Conservation (phyloP, 352 stramenopile species). For the Phytopythium boreale region DNA sequence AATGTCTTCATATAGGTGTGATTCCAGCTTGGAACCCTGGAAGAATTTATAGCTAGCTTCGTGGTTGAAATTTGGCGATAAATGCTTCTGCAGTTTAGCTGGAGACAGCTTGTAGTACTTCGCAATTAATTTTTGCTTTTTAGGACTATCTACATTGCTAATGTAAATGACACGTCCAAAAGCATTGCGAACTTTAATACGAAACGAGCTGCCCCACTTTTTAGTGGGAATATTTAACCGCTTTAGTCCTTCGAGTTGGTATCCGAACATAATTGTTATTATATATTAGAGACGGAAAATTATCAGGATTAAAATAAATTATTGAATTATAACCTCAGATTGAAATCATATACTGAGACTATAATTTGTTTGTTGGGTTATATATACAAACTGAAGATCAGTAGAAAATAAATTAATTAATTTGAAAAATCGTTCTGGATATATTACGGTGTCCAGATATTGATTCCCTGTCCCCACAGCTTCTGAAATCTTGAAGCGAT, state of each 20-base stretch:
- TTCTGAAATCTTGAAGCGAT: background rate
- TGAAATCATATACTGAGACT: background rate
- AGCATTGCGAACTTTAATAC: background rate
- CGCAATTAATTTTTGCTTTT: background rate
- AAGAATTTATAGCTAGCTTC: too few species aligned
- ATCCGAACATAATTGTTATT: background rate
- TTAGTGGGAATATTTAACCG: background rate
- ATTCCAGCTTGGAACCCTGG: too few species aligned
- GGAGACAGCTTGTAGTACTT: too few species aligned
- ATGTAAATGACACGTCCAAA: background rate
- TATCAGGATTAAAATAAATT: background rate
- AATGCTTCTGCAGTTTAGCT: too few species aligned
- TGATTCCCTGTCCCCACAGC: too few species aligned
- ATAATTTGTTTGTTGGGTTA: too few species aligned
- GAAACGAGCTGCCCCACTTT: background rate
- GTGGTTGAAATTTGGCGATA: too few species aligned
- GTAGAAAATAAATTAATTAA: background rate
- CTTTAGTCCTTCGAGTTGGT: background rate
- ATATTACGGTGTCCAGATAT: too few species aligned
- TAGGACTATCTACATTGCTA: background rate
- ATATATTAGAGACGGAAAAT: background rate
- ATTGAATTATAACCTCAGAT: background rate
- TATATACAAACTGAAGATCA: background rate
- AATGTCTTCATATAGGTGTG: too few species aligned
- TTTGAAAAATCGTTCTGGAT: background rate